Conservation (phyloP, 805 yeast species). For the Yamadazyma endophytica region DNA sequence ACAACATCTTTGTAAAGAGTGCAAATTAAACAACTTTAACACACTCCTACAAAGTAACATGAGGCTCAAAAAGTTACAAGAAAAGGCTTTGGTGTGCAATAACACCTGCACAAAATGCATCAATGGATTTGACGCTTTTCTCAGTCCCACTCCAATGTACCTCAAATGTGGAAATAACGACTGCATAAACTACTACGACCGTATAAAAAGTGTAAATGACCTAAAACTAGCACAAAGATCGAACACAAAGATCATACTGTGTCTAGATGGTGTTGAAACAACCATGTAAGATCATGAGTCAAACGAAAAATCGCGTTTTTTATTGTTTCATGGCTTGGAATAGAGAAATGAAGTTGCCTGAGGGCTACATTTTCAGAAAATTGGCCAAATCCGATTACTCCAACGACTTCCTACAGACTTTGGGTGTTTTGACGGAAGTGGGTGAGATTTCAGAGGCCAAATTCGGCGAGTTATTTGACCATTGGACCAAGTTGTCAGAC, state of each 20-base stretch:
- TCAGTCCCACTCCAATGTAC: too few species aligned
- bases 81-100: not conserved
- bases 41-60: conserved; percentile 2
- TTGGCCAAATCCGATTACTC: conserved; percentile 52
- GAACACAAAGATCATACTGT: not conserved
- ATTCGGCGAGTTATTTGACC: conserved; percentile 48
- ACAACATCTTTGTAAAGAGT: conserved; percentile 4
- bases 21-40: conserved; percentile 1
- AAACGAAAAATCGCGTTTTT: not conserved
- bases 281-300: not conserved
- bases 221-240: not conserved
- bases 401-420: conserved; percentile 58
- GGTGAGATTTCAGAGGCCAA: conserved; percentile 57
- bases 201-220: conserved; percentile 8
- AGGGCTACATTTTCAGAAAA: conserved; percentile 65
- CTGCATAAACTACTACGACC: conserved; percentile 9
- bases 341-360: conserved; percentile 39
- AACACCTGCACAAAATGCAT: conserved; percentile 8
- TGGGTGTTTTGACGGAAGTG: conserved; percentile 74
- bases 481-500: conserved; percentile 53
- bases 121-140: too few species aligned
- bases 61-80: conserved; percentile 3
- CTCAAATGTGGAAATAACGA: conserved; percentile 10
- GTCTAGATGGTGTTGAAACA: not conserved
- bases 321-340: conserved; percentile 7